Conservation (phyloP, 192 early-diverging fungal genomes). For the Coemansia sp. region DNA sequence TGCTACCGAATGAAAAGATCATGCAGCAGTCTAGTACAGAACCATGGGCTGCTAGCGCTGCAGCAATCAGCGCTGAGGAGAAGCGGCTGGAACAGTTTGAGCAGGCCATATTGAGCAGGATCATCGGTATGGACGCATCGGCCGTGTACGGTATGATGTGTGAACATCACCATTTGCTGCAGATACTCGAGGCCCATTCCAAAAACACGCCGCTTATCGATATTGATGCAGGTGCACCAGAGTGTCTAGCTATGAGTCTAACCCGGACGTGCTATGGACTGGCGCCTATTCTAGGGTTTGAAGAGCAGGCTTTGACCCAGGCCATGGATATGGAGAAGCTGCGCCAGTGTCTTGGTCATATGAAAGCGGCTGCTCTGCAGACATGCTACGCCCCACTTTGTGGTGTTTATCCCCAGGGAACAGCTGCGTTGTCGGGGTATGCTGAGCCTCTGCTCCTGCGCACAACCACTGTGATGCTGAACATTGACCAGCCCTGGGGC, state of each 20-base stretch:
- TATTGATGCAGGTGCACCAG: constrained; percentile 9
- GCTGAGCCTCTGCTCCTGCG: constrained; percentile 27
- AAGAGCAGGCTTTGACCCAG: constrained; percentile 37
- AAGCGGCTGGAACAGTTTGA: constrained; percentile 33
- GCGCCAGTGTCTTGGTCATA: constrained; percentile 27
- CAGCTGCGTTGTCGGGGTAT: constrained; percentile 11
- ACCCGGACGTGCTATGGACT: constrained; percentile 32
- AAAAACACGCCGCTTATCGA: constrained; percentile 4
- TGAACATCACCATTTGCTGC: constrained; percentile 34
- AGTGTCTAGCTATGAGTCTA: constrained; percentile 21
- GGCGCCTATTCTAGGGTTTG: constrained; percentile 38
- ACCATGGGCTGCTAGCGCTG: constrained; percentile 6
- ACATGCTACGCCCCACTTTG: constrained; percentile 26
- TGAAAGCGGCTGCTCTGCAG: constrained; percentile 26
- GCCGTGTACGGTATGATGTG: constrained; percentile 50
- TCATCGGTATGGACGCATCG: constrained; percentile 38
- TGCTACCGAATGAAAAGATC: constrained; percentile 3
- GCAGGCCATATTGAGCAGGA: constrained; percentile 25
- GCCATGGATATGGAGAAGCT: constrained; percentile 45
- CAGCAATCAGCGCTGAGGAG: constrained; percentile 14
- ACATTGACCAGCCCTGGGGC: constrained; percentile 32
- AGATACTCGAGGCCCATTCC: constrained; percentile 15
- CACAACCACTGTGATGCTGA: constrained; percentile 32
- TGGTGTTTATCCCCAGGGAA: constrained; percentile 24
- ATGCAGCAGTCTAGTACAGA: not conserved